Evolutionary conservation across 768 basidiomycete genomes (phyloP), one percentile per base, ranked within the genome.

Genomic region (Calocera viscosa): DNA sequence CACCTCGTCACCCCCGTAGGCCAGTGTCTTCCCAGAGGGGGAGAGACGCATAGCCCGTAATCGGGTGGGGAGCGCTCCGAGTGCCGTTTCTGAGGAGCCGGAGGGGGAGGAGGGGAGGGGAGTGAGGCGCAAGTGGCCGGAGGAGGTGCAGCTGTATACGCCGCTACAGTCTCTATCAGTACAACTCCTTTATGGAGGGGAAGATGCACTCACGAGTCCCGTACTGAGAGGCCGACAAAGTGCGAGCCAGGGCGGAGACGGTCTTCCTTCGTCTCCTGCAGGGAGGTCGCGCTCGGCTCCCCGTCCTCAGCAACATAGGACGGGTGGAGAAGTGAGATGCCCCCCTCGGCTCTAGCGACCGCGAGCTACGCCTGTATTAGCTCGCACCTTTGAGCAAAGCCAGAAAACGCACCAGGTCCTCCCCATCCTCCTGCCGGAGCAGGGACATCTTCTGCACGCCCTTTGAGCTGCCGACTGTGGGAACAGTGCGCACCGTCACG

Each of bases 1-100:
- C 19, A 94, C 89, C 75, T 94, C 91, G 69, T 92, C 86, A 1
- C 91, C 91, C 14, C 87, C 91, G 69, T 91, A 93, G 1, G 86
- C 82, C 77, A 94, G 92, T 0, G 81, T 81, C 38, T 79, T 73
- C 1, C 76, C 77, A 67, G 82, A 77, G 19, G 77, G 72, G 1
- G 85, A 83, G 26, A 90, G 72, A 34, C 80, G 80, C 87, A 89
- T 90, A 65, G 83, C 84, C 53, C 76, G 77, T n/a, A 93, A 78
- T 24, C 88, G 84, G 68, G 81, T 84, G 1, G 90, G 90, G 53
- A 92, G 80, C 10, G 78, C 78, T 7, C 80, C 77, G 66, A 77
- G 73, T 41, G 72, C 68, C 12, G 73, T 43, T 17, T 72, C 63
- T 16, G 67, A 67, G 35, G 47, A 70, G 26, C 16, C 19, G 34